phyloP scores from a whole-genome alignment of 1,139 yeast genomes.

The Suhomyces wounanorum region DNA sequence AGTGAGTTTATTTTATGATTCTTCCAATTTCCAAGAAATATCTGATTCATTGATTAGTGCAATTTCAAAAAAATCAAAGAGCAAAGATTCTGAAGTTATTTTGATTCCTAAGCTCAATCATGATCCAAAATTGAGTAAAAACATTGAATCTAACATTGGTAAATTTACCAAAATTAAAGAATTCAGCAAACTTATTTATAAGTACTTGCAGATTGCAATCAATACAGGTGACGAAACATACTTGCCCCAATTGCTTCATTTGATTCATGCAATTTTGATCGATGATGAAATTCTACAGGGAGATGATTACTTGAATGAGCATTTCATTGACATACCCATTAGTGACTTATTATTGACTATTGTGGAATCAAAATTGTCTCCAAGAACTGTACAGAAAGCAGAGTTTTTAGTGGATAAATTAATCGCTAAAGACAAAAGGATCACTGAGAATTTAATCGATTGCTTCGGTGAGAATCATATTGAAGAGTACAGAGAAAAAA shows the following conservation, averaged over 20 bases:
- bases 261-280: conserved; percentile 61
- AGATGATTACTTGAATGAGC: conserved; percentile 36
- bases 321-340: conserved; percentile 57
- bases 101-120: conserved; percentile 26
- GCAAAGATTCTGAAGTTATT: conserved; percentile 45
- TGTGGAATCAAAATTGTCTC: conserved; percentile 53
- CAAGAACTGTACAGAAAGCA: conserved; percentile 53
- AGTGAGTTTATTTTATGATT: conserved; percentile 37
- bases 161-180: conserved; percentile 51
- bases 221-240: conserved; percentile 53
- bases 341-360: conserved; percentile 55
- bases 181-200: conserved; percentile 60
- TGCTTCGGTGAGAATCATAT: conserved; percentile 62
- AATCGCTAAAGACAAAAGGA: conserved; percentile 47
- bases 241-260: conserved; percentile 61
- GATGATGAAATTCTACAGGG: conserved; percentile 55
- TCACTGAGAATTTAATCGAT: conserved; percentile 52
- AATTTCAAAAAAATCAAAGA: conserved; percentile 29
- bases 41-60: conserved; percentile 34
- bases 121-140: conserved; percentile 24
- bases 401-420: conserved; percentile 53
- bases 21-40: conserved; percentile 37
- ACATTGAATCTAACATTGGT: conserved; percentile 43
- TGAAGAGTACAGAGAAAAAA: conserved; percentile 36
- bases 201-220: conserved; percentile 54